Evolutionary conservation across 2,329 filamentous ascomycete species (phyloP), one percentile per base, ranked within the genome.

Genomic region (Alternaria dauci): DNA sequence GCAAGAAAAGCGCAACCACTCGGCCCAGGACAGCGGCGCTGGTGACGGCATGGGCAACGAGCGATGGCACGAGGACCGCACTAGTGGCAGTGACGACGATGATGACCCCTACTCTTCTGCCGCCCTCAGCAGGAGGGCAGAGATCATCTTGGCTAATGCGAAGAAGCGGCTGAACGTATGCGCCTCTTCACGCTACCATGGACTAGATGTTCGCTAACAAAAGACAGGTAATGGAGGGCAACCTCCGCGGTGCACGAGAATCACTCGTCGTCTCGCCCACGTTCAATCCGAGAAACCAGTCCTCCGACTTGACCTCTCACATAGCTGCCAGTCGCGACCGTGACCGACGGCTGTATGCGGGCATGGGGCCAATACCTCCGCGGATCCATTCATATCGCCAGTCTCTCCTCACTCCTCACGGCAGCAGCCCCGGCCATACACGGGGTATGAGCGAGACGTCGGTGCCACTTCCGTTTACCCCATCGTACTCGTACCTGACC

Each of bases 121-220:
- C 56, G 67, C 71, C 34, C 61, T 75, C 34, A 73, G 71, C 53
- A 89, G 90, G 68, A 88, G 93, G 70, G 94, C 94, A 1, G 94
- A 97, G 76, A 85, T 94, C 73, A 97, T 97, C 74, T 84, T 98
- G 56, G 92, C 93, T 57, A 97, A 96, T 79, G 94, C 94, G 32
- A 97, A 97, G 81, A 90, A 89, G 76, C 86, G 93, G 69, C 83
- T 98, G 62, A 95, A 92, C 74, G 93, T 96, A 84, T 77, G 91
- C 59, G 51, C 43, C 11, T 48, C 51, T 52, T 32, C 16, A 36
- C 52, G 32, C 26, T 23, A 38, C 48, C 51, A 48, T 18, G 38
- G 18, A 52, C 58, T 46, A 51, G 39, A 61, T 55, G 36, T 52
- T 58, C 26, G 58, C 75, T 78, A 63, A 78, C 69, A 30, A 50